These are phyloP conservation scores for Penicillium oxalicum DNA, from an alignment of 2,329 filamentous ascomycete genomes.

Conservation along the genomic window DNA sequence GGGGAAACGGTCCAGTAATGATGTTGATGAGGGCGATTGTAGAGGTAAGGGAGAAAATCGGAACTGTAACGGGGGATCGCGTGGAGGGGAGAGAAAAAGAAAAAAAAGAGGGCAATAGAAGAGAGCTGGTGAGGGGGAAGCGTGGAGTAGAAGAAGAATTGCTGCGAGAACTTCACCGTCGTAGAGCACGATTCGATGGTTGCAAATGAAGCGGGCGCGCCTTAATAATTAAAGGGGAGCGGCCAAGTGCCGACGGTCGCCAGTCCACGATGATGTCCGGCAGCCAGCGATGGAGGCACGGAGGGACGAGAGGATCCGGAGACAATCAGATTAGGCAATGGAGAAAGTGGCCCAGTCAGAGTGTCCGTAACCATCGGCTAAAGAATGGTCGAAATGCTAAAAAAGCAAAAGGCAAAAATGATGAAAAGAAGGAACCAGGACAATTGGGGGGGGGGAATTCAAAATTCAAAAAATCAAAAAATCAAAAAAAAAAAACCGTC, in stretches of 20 bases:
- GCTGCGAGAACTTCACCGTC: neutral
- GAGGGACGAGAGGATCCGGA: neutral
- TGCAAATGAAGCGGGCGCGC: neutral
- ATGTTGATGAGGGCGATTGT: neutral
- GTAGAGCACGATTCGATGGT: neutral
- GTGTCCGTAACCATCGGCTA: too few species aligned
- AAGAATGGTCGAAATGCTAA: neutral
- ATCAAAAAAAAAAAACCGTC: too few species aligned
- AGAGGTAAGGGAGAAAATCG: neutral
- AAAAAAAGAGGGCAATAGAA: neutral
- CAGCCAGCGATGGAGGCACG: slow-evolving; percentile 6
- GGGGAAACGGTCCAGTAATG: neutral
- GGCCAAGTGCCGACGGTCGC: slow-evolving; percentile 1
- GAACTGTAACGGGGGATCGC: neutral
- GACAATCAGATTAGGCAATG: neutral
- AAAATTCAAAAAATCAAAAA: too few species aligned
- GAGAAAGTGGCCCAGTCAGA: neutral
- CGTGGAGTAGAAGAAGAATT: neutral
- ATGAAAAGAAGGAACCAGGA: too few species aligned
- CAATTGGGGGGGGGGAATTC: too few species aligned
- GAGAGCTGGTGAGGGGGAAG: neutral
- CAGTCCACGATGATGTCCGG: slow-evolving; percentile 13
- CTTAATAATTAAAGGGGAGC: slow-evolving; percentile 3
- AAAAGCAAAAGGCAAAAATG: too few species aligned
- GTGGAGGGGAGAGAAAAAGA: neutral